These are phyloP conservation scores for Ceratocystis alfenasii DNA, from an alignment of 2,329 filamentous ascomycete species.

Conservation along the genomic window DNA sequence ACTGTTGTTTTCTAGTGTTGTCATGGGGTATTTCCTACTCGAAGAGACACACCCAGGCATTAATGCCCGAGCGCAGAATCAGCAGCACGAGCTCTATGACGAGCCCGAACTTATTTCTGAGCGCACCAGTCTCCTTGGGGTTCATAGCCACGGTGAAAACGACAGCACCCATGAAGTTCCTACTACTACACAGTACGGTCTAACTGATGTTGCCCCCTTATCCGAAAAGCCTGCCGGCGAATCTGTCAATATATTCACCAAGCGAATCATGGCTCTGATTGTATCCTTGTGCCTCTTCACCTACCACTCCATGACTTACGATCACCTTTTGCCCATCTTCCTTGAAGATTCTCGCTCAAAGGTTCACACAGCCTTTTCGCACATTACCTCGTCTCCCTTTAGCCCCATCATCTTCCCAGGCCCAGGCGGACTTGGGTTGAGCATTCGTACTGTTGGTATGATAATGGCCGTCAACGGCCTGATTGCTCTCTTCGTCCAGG, in stretches of 20 bases:
- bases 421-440: conserved; percentile 48
- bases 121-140: conserved; percentile 61
- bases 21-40: conserved; percentile 68
- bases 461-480: conserved; percentile 48
- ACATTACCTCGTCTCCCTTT: conserved; percentile 25
- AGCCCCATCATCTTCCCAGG: conserved; percentile 31
- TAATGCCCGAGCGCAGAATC: conserved; percentile 39
- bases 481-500: conserved; percentile 48
- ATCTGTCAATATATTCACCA: conserved; percentile 21
- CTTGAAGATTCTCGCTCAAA: conserved; percentile 60
- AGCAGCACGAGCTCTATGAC: conserved; percentile 32
- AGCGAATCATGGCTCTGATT: conserved; percentile 39
- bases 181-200: neutral
- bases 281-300: conserved; percentile 81
- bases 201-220: neutral
- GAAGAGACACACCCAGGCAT: conserved; percentile 84
- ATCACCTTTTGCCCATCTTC: conserved; percentile 85
- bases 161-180: conserved; percentile 36
- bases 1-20: conserved; percentile 65
- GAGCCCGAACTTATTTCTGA: conserved; percentile 35
- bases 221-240: conserved; percentile 27
- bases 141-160: conserved; percentile 29
- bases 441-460: conserved; percentile 49
- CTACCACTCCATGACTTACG: conserved; percentile 91
- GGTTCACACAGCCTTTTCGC: conserved; percentile 30